Percentiles rank a stretch among this genome's conserved stretches.
Conservation (phyloP, 2,329 filamentous ascomycete species). For the Penicillium crustosum region DNA sequence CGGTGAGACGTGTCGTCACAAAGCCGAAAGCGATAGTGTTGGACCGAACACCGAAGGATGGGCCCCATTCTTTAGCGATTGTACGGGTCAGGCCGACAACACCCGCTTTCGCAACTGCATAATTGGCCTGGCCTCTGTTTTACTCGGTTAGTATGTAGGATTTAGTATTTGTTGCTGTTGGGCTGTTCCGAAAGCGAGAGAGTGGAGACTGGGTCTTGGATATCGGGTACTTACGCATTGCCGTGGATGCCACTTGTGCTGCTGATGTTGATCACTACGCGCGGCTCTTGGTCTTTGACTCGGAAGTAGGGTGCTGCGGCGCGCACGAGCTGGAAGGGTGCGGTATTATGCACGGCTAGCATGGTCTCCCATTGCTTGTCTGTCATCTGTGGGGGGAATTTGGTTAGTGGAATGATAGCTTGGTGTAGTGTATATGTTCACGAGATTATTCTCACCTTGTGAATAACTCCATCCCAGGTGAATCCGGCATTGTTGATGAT, state of each 20-base stretch:
- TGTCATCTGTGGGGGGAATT: slow-evolving; percentile 57
- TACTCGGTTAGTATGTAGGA: background rate
- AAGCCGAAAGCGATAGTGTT: slow-evolving; percentile 85
- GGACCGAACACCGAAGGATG: slow-evolving; percentile 73
- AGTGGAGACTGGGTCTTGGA: background rate
- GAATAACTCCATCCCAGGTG: slow-evolving; percentile 90
- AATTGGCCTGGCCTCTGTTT: slow-evolving; percentile 75
- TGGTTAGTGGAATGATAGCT: slow-evolving; percentile 1
- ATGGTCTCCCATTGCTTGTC: slow-evolving; percentile 93
- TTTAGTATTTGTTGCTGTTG: background rate
- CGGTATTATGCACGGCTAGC: slow-evolving; percentile 76
- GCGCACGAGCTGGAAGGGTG: slow-evolving; percentile 79
- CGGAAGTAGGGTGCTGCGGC: slow-evolving; percentile 83
- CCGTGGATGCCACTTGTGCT: slow-evolving; percentile 80
- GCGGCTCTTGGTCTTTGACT: slow-evolving; percentile 75
- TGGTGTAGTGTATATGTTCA: background rate
- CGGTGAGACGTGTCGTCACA: slow-evolving; percentile 77
- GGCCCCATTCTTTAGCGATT: slow-evolving; percentile 90
- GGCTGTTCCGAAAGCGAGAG: background rate
- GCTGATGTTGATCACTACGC: slow-evolving; percentile 80
- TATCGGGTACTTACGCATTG: slow-evolving; percentile 57
- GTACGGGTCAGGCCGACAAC: slow-evolving; percentile 82
- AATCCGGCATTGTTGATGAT: slow-evolving; percentile 91
- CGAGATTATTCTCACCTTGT: slow-evolving; percentile 57
- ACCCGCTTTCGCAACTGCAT: slow-evolving; percentile 80